A percentile compares a stretch with the other conserved stretches of the same genome.
Conservation (phyloP, 2,329 filamentous ascomycete genomes). For the Clonostachys byssicola region DNA sequence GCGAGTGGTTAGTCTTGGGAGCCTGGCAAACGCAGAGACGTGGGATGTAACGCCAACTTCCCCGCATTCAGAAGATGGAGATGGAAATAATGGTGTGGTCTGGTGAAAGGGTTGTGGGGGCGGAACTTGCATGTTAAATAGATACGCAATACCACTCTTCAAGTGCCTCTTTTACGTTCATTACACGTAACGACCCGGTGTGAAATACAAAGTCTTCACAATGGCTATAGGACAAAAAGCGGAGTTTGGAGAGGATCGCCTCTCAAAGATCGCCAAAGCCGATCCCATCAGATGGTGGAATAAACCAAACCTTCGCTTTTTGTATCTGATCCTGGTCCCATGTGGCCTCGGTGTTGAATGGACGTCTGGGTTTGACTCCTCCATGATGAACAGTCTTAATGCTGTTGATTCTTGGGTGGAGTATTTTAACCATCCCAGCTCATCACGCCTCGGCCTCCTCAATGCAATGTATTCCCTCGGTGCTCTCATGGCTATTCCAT, state of each 20-base stretch:
- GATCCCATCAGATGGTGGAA: conserved; percentile 30
- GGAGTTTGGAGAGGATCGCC: conserved; percentile 21
- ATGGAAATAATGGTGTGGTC: too few relatives aligned
- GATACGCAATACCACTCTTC: too few relatives aligned
- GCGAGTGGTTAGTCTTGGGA: too few relatives aligned
- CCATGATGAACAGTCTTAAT: conserved; percentile 38
- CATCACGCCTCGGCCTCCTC: conserved; percentile 30
- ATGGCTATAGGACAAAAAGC: conserved; percentile 27
- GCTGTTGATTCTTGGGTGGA: conserved; percentile 28
- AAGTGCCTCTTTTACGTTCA: too few relatives aligned
- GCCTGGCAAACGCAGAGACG: too few relatives aligned
- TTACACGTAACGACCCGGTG: too few relatives aligned
- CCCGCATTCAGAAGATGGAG: too few relatives aligned
- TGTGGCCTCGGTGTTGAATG: conserved; percentile 33
- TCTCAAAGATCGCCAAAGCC: conserved; percentile 25
- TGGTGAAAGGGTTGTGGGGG: too few relatives aligned
- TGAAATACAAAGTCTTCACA: not conserved
- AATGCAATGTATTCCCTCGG: conserved; percentile 37
- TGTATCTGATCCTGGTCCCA: conserved; percentile 33
- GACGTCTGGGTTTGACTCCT: conserved; percentile 36
- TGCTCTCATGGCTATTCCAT: conserved; percentile 32
- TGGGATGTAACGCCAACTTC: too few relatives aligned
- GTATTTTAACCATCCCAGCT: conserved; percentile 34
- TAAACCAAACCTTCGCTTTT: conserved; percentile 28
- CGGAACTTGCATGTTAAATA: too few relatives aligned